Base-by-base conservation (phyloP, 2,329 filamentous ascomycete species). In the Ophiostoma sp. region DNA sequence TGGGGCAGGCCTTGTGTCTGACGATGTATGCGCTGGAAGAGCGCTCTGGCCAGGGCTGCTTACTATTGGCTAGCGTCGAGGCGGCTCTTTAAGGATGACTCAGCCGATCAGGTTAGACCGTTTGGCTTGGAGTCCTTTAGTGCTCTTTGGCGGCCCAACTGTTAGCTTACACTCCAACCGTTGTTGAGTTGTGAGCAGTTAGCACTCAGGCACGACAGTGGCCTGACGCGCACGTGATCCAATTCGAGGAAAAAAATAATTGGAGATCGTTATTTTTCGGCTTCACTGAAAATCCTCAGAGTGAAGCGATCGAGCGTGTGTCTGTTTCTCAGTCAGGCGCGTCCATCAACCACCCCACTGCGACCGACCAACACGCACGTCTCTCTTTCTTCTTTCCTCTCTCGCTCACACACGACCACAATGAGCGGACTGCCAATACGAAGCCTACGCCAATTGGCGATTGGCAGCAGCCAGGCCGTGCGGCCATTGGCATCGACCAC, bases 391-490 rank as follows among this genome's bases (percentile, higher is more conserved):
- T 45, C 31, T 5, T 7, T 9, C 11, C 36, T 9, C 22, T 15
- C 42, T 11, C 70, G 19, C 42, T 19, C 57, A 48, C 45, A 55
- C 22, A 42, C 33, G 52, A 55, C 33, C 70, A 74, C 70, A 15
- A 78, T 78, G 77, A 76, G 74, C 73, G 73, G 70, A 39, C 52
- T 74, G 55, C 55, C 72, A 71, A 59, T 72, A 50, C 73, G 73
- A 57, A 66, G 75, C 52, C 63, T 78, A 12, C 68, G 74, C 69
- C 84, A 82, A 79, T 81, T 87, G 78, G 82, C 84, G 36, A 72
- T 81, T 70, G 81, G 81, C 74, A 78, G 84, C 45, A 36, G 39
- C 64, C 63, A 45, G 55, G 52, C 61, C 11, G 22, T 63, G 8
- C 66, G 72, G 68, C 72, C 72, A n/a, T 17, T 57, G 52, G 70